Base-by-base conservation (phyloP, 1,284 basidiomycete species). In the Apiotrichum siamense region DNA sequence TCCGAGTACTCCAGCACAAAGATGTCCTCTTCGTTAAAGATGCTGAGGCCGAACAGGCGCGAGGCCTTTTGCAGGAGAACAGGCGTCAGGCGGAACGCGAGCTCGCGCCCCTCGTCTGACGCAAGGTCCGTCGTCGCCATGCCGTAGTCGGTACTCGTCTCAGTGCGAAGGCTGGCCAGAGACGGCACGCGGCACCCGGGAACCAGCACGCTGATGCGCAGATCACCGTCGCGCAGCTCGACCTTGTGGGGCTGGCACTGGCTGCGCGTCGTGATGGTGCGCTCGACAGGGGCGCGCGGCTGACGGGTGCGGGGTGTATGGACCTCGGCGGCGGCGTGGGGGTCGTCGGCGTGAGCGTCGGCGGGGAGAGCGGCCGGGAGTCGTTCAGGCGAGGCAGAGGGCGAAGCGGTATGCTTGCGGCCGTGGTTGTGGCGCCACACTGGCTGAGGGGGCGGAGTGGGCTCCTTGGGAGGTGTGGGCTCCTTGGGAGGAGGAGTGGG, bases 21-120 rank as follows among this genome's bases (percentile, higher is more conserved):
- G 29, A 63, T 64, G 35, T 64, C 60, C 3, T 63, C 65, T 21
- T 65, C 64, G 24, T 69, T 59, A 33, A 67, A 58, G 9, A 70
- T 53, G 17, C 47, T 47, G 1, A 52, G 39, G 3, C 69, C 69
- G 4, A 66, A 62, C 1, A 72, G 57, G 17, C 66, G 61, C 29
- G 63, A 55, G 0, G 68, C 51, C 49, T 67, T 64, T 2, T 57
- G 50, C 4, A 48, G 49, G 12, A 71, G 44, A 1, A 24, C 50
- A n/a, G 64, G 61, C 13, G 60, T 58, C 4, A 69, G 44, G 44
- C 13, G 56, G 49, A 25, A 52, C 18, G 10, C 59, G 55, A 20
- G 59, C 50, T 7, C 44, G 33, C 48, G 48, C 29, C 62, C 54
- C 20, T 49, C 51, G n/a, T 52, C 40, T 10, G 20, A 27, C 27